Evolutionary conservation across 768 basidiomycete species (phyloP), one percentile per base, ranked within the genome.

Genomic region (Scleroderma bovista): DNA sequence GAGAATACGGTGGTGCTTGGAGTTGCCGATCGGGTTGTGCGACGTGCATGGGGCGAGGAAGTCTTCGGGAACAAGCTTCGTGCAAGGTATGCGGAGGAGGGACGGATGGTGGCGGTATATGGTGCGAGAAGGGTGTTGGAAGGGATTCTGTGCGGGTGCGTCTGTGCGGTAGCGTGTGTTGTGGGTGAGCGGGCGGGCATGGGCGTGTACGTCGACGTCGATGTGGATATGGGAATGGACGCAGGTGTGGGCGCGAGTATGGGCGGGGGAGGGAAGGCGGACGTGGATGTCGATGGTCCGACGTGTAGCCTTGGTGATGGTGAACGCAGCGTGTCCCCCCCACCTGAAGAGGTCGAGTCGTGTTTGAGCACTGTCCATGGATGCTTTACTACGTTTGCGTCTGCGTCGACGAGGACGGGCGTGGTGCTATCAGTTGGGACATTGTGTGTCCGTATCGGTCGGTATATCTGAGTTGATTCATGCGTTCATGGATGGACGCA

Each of bases 1-100:
- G 16, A 98, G 78, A 69, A 99, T 99, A 54, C 94, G 88, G 72
- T 99, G 34, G 70, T 99, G 95, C 69, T 90, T 90, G 9, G 90
- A 92, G 60, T 78, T 53, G 3, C 73, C 74, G 66, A 97, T 93
- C 92, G 16, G 83, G 73, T 52, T 84, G 81, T 0, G 84, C 80
- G 59, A 80, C 95, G 96, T n/a, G 84, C 86, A 60, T 93, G 95
- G 55, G 90, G 76, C 0, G 90, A 86, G 58, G 76, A 95, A 95
- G 68, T 96, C 93, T 42, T 88, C 80, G 1, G 93, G 93, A 58
- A 94, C 86, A 54, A 94, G 66, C 73, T 93, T 95, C 93, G 88
- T 3, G 73, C 63, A 23, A 91, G 75, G 66, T 96, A 96, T 1
- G 73, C 61, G 0, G 82, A 70, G 17, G 81, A 80, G 3, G 86